Evolutionary conservation across 2,329 filamentous ascomycete species (phyloP).

Genomic region (Aspergillus pseudotamarii): DNA sequence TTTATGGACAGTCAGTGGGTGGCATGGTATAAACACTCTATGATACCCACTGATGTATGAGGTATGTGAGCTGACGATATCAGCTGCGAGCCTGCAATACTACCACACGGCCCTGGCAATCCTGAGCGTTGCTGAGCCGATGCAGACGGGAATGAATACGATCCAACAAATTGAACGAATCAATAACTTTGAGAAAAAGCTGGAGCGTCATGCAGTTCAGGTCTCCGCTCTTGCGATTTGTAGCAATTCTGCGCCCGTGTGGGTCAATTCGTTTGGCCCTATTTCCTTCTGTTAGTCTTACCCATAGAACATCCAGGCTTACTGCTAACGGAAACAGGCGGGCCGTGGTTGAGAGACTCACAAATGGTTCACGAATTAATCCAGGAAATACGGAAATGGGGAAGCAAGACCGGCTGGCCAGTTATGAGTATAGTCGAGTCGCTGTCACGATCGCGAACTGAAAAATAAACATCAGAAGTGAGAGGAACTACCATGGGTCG

Average conservation of each 20-base stretch:
- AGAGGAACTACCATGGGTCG: neutral
- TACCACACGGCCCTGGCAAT: conserved; percentile 43
- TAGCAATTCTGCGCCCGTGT: conserved; percentile 44
- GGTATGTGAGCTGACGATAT: neutral
- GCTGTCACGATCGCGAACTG: neutral
- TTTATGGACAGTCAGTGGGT: conserved; percentile 46
- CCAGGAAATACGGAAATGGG: conserved; percentile 6
- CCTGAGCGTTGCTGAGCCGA: conserved; percentile 26
- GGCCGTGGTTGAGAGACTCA: conserved; percentile 17
- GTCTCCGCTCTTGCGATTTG: conserved; percentile 52
- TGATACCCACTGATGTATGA: neutral
- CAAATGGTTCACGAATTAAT: conserved; percentile 1
- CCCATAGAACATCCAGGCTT: neutral
- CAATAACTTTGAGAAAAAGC: conserved; percentile 18
- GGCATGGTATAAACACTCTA: conserved; percentile 43
- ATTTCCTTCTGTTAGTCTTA: conserved; percentile 49
- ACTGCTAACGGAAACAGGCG: conserved; percentile 14
- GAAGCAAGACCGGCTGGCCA: conserved; percentile 12
- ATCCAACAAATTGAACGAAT: conserved; percentile 20
- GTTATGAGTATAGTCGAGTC: conserved; percentile 1
- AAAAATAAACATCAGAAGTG: neutral
- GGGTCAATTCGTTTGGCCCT: conserved; percentile 54
- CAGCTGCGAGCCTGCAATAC: conserved; percentile 51
- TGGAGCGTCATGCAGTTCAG: conserved; percentile 40
- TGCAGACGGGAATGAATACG: conserved; percentile 11